Base-by-base conservation (phyloP, 2,329 filamentous ascomycete species). In the Ophiostoma novo-ulmi region DNA sequence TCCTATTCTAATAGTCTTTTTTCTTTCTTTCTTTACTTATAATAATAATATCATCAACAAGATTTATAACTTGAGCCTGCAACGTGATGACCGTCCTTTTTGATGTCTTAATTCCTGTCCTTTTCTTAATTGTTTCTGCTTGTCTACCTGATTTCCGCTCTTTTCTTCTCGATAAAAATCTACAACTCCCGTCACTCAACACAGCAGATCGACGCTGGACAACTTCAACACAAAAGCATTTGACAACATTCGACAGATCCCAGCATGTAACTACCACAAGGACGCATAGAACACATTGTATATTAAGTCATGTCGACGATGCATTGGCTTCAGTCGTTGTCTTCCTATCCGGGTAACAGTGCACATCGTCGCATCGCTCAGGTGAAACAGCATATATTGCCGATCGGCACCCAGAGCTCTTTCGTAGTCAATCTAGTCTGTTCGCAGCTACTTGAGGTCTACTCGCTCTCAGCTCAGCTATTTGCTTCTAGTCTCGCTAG, bases 301-400 rank as follows among this genome's bases (percentile, higher is more conserved):
- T 11, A 58, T 58, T 31, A 58, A 31, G 11, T 10, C 44, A 39
- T 39, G 44, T 11, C 52, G 52, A 26, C 52, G 52, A 58, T 58
- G 22, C 22, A 58, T 58, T 26, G 14, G 52, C 6, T 10, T 22
- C 13, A 10, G 52, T 58, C 3, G n/a, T 58, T 17, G n/a, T 55
- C 52, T 17, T 58, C n/a, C 26, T 13, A 58, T 58, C n/a, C 52
- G 11, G n/a, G 52, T 58, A 58, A 58, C 52, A 58, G 22, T 14
- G 52, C 52, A 58, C 52, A 58, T 58, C 22, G 52, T 26, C 22
- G 22, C n/a, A 58, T 58, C 22, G 52, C 52, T 58, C 52, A 58
- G n/a, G 52, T 58, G 52, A 17, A 58, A 58, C 52, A 26, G 14
- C n/a, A 5, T 26, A 58, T 26, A 48, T 48, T 48, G 52, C n/a